A percentile compares a stretch with the other conserved stretches of the same genome.
phyloP scores from a whole-genome alignment of 371 early-diverging fungal species.

The Apophysomyces trapeziformis region DNA sequence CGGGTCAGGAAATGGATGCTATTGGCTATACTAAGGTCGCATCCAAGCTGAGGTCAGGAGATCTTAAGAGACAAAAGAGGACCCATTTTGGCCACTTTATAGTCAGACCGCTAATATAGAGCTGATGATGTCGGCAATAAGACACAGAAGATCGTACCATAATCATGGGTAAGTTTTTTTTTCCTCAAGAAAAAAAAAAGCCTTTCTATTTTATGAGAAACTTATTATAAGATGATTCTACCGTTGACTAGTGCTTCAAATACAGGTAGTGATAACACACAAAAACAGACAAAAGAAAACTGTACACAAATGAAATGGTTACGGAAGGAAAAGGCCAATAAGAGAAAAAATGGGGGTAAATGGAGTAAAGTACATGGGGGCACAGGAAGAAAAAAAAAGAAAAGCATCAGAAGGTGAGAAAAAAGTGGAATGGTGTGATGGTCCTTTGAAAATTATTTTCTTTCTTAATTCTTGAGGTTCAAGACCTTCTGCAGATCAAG shows the following conservation, averaged over 20 bases:
- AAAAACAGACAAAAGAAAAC: not conserved
- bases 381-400: not conserved
- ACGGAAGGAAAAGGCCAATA: not conserved
- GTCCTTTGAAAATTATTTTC: not conserved
- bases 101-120: too few species aligned
- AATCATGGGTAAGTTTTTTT: too few species aligned
- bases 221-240: too few species aligned
- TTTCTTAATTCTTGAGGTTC: constrained; percentile 21
- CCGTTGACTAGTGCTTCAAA: not conserved
- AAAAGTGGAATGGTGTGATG: not conserved
- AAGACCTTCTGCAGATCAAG: constrained; percentile 24
- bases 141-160: too few species aligned
- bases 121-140: too few species aligned
- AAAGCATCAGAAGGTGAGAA: not conserved
- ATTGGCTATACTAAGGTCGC: too few species aligned
- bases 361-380: not conserved
- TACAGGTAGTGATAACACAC: not conserved
- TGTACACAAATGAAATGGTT: not conserved
- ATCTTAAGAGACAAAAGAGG: too few species aligned
- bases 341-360: not conserved
- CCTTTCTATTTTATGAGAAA: too few species aligned
- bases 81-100: too few species aligned
- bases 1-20: too few species aligned
- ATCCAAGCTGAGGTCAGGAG: too few species aligned
- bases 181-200: too few species aligned